phyloP scores from a whole-genome alignment of 2,329 filamentous ascomycete species.

The Chrysosporium queenslandicum region DNA sequence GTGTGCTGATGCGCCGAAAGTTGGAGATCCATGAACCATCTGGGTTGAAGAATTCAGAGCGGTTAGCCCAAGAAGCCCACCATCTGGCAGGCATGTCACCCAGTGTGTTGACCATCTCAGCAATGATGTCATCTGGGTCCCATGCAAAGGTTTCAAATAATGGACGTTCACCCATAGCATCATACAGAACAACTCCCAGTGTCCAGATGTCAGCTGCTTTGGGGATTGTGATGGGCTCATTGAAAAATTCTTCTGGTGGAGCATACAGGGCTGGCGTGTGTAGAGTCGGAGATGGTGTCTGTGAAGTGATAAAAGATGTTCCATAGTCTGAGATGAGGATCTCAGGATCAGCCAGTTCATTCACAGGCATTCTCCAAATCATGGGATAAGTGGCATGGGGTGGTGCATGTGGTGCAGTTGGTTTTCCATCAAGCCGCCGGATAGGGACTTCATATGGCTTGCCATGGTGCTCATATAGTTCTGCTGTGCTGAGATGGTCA shows the following conservation, averaged over 20 bases:
- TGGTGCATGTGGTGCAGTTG: conserved; percentile 19
- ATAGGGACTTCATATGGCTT: conserved; percentile 18
- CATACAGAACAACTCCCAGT: conserved; percentile 18
- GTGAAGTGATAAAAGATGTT: conserved; percentile 18
- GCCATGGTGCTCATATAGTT: conserved; percentile 19
- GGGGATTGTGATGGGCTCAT: conserved; percentile 13
- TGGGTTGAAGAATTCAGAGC: conserved; percentile 18
- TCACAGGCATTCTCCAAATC: conserved; percentile 18
- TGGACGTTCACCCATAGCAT: conserved; percentile 19
- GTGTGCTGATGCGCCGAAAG: conserved; percentile 17
- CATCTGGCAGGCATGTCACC: conserved; percentile 17
- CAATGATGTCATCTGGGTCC: conserved; percentile 19
- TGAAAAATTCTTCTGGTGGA: conserved; percentile 19
- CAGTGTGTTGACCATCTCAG: conserved; percentile 20
- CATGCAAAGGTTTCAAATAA: conserved; percentile 21
- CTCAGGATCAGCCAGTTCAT: conserved; percentile 18
- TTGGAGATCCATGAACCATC: conserved; percentile 19
- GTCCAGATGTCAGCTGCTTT: conserved; percentile 21
- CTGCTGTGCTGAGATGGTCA: conserved; percentile 15
- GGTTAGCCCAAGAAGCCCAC: conserved; percentile 18
- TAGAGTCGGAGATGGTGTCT: conserved; percentile 18
- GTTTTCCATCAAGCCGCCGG: conserved; percentile 18
- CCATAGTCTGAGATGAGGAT: conserved; percentile 22
- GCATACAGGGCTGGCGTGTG: conserved; percentile 19
- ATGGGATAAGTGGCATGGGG: conserved; percentile 18